Conservation (phyloP, 768 basidiomycete species). For the Suillus subaureus region DNA sequence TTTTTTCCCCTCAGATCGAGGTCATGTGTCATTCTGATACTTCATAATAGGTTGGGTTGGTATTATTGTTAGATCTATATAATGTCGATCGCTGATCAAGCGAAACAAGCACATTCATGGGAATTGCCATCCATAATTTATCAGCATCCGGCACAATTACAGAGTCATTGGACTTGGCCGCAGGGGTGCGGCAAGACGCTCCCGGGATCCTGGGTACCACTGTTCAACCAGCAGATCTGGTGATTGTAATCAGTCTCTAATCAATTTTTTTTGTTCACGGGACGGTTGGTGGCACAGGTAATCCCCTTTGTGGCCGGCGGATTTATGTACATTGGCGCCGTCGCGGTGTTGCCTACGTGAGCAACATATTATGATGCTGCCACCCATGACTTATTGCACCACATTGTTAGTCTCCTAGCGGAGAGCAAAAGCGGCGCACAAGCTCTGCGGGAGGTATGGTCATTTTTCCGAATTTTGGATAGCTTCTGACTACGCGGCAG, state of each 20-base stretch:
- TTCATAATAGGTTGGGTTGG: slow-evolving; percentile 39
- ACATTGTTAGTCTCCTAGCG: slow-evolving; percentile 65
- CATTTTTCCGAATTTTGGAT: slow-evolving; percentile 13
- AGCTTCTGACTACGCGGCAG: slow-evolving; percentile 43
- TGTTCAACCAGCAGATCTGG: slow-evolving; percentile 76
- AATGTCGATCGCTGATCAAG: slow-evolving; percentile 10
- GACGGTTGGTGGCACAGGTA: slow-evolving; percentile 49
- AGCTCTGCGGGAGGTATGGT: slow-evolving; percentile 81
- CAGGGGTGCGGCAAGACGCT: slow-evolving; percentile 76
- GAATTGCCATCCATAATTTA: slow-evolving; percentile 80
- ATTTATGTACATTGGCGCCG: slow-evolving; percentile 92
- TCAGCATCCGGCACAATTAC: slow-evolving; percentile 51
- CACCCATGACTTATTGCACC: slow-evolving; percentile 17
- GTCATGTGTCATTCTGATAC: slow-evolving; percentile 21
- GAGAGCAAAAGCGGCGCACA: slow-evolving; percentile 89
- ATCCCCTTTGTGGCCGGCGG: slow-evolving; percentile 91
- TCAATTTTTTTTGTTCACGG: slow-evolving; percentile 18
- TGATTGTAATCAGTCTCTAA: slow-evolving; percentile 33
- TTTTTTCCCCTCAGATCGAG: slow-evolving; percentile 10
- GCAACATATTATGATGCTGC: slow-evolving; percentile 30
- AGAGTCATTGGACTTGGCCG: slow-evolving; percentile 62
- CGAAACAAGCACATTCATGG: slow-evolving; percentile 73
- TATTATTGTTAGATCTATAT: background rate
- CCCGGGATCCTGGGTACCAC: slow-evolving; percentile 84
- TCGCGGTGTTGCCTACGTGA: slow-evolving; percentile 89